Percentiles rank a stretch among this genome's conserved stretches.
These are phyloP conservation scores for Luffa acutangula DNA, from an alignment of 306 rosid species.

Conservation along the genomic window DNA sequence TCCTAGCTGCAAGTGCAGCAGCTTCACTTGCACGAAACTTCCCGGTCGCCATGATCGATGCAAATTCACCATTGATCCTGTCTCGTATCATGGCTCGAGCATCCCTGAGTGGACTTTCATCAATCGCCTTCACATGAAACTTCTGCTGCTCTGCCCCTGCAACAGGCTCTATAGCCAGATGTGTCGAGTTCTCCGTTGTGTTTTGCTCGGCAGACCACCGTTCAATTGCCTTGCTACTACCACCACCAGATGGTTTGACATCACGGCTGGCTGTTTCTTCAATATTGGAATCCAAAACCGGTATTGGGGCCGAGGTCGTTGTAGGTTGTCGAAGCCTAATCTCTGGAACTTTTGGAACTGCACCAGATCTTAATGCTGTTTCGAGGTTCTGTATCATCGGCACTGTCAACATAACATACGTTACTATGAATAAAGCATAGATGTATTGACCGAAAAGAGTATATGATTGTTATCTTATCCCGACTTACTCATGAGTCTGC, in stretches of 20 bases:
- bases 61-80: constrained; percentile 59
- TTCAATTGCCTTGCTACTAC: background rate
- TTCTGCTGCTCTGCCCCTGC: constrained; percentile 8
- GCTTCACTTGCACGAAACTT: constrained; percentile 87
- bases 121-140: constrained; percentile 17
- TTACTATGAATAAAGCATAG: background rate
- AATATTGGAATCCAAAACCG: background rate
- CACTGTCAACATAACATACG: constrained; percentile 31
- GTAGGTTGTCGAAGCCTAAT: constrained; percentile 18
- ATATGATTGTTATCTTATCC: background rate
- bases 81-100: constrained; percentile 70
- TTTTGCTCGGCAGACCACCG: constrained; percentile 13
- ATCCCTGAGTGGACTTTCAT: constrained; percentile 42
- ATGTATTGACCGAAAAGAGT: background rate
- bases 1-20: constrained; percentile 69
- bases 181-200: constrained; percentile 9
- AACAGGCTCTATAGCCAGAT: background rate
- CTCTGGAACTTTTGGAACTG: constrained; percentile 73
- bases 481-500: constrained; percentile 55
- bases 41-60: constrained; percentile 62
- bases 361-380: constrained; percentile 55
- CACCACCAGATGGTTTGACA: background rate
- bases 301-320: constrained; percentile 6
- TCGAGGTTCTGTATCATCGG: constrained; percentile 90
- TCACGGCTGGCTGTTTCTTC: constrained; percentile 8